A percentile compares a stretch with the other conserved stretches of the same genome.
Evolutionary conservation across 768 basidiomycete species (phyloP).

Genomic region (Tylopilus rubrobrunneus): DNA sequence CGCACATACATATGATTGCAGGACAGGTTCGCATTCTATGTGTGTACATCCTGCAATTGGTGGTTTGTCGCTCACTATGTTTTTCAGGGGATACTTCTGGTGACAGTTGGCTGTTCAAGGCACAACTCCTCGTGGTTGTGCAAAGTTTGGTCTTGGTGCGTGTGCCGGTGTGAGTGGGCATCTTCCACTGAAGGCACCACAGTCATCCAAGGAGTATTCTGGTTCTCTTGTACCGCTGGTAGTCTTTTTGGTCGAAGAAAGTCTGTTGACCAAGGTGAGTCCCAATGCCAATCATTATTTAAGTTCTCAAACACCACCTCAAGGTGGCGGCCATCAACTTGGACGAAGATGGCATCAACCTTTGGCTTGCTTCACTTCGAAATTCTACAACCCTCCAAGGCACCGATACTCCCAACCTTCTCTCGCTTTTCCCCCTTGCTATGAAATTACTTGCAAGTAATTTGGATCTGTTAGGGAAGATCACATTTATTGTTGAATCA

Average conservation of each 20-base stretch:
- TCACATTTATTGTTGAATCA: constrained; percentile 65
- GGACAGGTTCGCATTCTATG: constrained; percentile 70
- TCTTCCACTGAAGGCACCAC: constrained; percentile 1
- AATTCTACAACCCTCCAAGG: constrained; percentile 55
- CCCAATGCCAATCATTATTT: neutral
- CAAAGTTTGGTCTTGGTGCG: constrained; percentile 66
- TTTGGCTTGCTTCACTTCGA: constrained; percentile 72
- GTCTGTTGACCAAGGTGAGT: constrained; percentile 54
- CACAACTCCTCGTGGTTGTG: constrained; percentile 63
- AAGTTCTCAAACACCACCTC: constrained; percentile 5
- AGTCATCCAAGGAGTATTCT: constrained; percentile 70
- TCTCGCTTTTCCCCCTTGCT: constrained; percentile 63
- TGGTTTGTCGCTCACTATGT: constrained; percentile 7
- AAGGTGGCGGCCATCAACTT: constrained; percentile 63
- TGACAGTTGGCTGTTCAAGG: constrained; percentile 70
- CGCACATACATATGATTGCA: constrained; percentile 57
- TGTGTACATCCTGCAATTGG: constrained; percentile 33
- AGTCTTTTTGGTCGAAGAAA: constrained; percentile 61
- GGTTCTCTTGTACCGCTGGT: constrained; percentile 50
- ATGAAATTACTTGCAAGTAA: constrained; percentile 61
- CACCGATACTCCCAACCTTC: constrained; percentile 47
- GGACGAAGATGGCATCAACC: constrained; percentile 71
- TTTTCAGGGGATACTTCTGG: constrained; percentile 61
- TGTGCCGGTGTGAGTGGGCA: neutral
- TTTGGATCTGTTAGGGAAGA: constrained; percentile 68